A percentile compares a stretch with the other conserved stretches of the same genome.
phyloP scores from a whole-genome alignment of 1,139 yeast species.

The Groenewaldozyma auringiensis region DNA sequence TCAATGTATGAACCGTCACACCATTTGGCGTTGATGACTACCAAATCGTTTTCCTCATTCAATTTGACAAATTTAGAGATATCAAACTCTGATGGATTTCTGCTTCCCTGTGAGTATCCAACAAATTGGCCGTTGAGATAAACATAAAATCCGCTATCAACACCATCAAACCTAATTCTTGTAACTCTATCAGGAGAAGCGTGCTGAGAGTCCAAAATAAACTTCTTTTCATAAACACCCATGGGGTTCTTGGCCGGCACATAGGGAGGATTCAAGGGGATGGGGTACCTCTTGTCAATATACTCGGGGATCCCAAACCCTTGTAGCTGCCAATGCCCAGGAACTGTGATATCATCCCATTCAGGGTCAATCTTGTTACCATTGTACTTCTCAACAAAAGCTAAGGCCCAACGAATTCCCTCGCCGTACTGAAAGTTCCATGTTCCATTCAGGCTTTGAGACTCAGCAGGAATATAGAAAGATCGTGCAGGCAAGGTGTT shows the following conservation, averaged over 20 bases:
- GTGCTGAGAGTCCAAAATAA: too few relatives aligned
- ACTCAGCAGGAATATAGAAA: conserved; percentile 17
- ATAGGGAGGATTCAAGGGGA: conserved; percentile 31
- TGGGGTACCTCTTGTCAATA: conserved; percentile 30
- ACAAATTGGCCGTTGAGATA: conserved; percentile 27
- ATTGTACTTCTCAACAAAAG: neutral
- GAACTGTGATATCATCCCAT: conserved; percentile 23
- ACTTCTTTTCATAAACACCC: conserved; percentile 26
- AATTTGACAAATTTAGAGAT: conserved; percentile 17
- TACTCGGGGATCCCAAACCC: conserved; percentile 32
- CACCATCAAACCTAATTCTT: conserved; percentile 29
- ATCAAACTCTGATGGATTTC: conserved; percentile 32
- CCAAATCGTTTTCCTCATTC: conserved; percentile 10
- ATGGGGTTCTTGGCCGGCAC: conserved; percentile 32
- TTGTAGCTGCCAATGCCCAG: conserved; percentile 34
- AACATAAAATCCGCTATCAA: conserved; percentile 31
- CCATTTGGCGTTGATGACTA: conserved; percentile 32
- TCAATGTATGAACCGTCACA: conserved; percentile 32
- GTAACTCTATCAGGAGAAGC: too few relatives aligned
- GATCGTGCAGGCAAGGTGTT: conserved; percentile 17
- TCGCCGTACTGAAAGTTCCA: conserved; percentile 28
- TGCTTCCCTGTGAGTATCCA: conserved; percentile 32
- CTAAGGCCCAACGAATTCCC: conserved; percentile 23
- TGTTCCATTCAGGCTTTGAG: conserved; percentile 24
- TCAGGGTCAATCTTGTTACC: neutral